phyloP scores from a whole-genome alignment of 495 filamentous ascomycete genomes.

The Aspergillus kassunensis region DNA sequence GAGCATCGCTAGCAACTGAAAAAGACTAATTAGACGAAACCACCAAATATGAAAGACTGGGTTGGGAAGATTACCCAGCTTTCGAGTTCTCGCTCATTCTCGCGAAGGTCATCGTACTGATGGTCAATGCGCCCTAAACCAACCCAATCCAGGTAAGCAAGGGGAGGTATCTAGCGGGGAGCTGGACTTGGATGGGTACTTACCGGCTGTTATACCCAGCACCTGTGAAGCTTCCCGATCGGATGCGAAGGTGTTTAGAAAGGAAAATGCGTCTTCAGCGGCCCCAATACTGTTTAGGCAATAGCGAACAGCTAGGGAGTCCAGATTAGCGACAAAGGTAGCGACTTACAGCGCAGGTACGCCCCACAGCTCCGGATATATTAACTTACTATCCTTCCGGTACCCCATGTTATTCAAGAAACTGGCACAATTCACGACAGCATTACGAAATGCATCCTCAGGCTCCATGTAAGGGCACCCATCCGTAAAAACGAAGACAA shows the following conservation, averaged over 20 bases:
- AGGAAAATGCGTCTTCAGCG: neutral
- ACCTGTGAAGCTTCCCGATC: neutral
- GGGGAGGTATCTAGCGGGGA: neutral
- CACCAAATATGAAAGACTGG: no score
- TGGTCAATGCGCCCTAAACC: neutral
- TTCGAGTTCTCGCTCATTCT: neutral
- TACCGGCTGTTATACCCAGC: neutral
- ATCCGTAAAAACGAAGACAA: neutral
- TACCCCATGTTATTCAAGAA: neutral
- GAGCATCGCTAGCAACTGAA: neutral
- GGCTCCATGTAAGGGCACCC: neutral
- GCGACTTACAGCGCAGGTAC: neutral
- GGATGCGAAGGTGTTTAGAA: neutral
- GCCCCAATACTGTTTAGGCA: neutral
- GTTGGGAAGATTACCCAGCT: neutral
- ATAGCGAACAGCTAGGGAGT: neutral
- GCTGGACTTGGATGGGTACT: neutral
- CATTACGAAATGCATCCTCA: neutral
- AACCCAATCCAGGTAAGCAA: no score
- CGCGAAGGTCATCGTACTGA: neutral
- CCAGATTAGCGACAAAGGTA: neutral
- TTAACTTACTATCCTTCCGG: neutral
- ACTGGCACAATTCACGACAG: neutral
- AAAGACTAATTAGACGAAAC: no score
- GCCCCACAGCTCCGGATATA: no score